phyloP scores from a whole-genome alignment of 139 green algal genomes.

The Chlorella sp. region DNA sequence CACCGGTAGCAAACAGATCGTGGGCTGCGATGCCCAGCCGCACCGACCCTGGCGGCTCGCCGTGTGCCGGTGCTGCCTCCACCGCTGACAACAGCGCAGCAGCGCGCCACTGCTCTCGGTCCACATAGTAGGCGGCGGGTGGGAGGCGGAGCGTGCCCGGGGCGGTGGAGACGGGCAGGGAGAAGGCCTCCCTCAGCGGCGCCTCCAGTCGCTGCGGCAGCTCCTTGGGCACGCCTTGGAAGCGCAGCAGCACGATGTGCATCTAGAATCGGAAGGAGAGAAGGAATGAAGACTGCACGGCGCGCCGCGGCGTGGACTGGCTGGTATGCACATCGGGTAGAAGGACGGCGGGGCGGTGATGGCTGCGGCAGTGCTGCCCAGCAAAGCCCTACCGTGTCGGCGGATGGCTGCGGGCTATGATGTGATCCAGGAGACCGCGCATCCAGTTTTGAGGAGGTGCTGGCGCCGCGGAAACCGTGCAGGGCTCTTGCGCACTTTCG shows the following conservation, averaged over 20 bases:
- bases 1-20: constrained; percentile 2
- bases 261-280: no score
- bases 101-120: background rate
- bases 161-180: background rate
- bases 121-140: background rate
- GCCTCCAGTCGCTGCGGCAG: background rate
- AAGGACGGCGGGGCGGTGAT: no score
- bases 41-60: background rate
- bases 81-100: background rate
- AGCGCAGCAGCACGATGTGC: background rate
- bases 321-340: no score
- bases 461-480: no score
- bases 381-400: no score
- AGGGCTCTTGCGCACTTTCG: no score
- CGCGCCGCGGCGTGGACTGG: no score
- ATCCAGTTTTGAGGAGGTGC: no score
- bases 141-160: background rate
- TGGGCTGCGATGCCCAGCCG: background rate
- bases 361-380: no score
- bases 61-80: background rate
- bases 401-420: no score
- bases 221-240: background rate
- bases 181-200: background rate
- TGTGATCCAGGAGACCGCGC: no score
- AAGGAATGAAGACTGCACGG: no score